Evolutionary conservation across 2,329 filamentous ascomycete genomes (phyloP), one percentile per base, ranked within the genome.

Genomic region (Cladophialophora yegresii): DNA sequence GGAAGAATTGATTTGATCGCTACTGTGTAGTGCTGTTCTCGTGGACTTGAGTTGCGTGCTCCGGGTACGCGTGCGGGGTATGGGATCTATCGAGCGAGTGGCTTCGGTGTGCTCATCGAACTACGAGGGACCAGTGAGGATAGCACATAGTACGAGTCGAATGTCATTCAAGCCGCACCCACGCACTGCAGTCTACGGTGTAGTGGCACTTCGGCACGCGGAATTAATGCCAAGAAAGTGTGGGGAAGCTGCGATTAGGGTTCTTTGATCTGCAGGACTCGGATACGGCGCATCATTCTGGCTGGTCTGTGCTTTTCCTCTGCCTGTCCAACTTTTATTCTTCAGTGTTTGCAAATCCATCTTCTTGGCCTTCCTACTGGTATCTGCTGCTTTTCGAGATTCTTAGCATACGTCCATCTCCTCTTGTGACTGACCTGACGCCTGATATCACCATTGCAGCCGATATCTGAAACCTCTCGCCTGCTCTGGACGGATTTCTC

Each of bases 151-250:
- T 40, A n/a, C 36, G 36, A 40, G 4, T 40, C 12, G 36, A 40
- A 16, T n/a, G 36, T n/a, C 36, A 43, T 8, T 43, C 13, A 7
- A 43, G 36, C 47, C 13, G 22, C 47, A 51, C 26, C 6, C 26
- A 28, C 26, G 26, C 26, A 28, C 26, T 28, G n/a, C n/a, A n/a
- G n/a, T n/a, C n/a, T n/a, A n/a, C n/a, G n/a, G n/a, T n/a, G n/a
- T n/a, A 28, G 26, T 28, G 26, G 26, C 26, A 3, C 22, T 26
- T 12, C 6, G 26, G 9, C 45, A 10, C 13, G 55, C 43, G 43
- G 55, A 58, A 49, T 28, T 13, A n/a, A 47, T 58, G 55, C 55
- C 55, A 58, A 58, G 55, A 49, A 32, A 33, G 4, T 33, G 16
- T n/a, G 55, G 30, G 22, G 55, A 33, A 12, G 32, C 3, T 58